A percentile compares a stretch with the other conserved stretches of the same genome.
Evolutionary conservation across 352 stramenopile species (phyloP).

Genomic region (Phytophthora megakarya): DNA sequence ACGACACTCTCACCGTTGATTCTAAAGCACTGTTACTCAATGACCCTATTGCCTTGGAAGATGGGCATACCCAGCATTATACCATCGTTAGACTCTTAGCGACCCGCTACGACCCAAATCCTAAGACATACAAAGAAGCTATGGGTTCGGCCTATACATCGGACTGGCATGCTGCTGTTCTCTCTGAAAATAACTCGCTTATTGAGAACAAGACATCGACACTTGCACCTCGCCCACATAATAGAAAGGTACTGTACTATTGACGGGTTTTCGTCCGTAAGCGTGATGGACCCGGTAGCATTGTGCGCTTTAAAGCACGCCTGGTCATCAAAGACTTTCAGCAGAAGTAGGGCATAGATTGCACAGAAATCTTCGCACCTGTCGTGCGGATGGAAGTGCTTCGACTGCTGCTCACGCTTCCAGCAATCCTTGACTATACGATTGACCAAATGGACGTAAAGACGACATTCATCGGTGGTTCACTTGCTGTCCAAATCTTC

Average conservation of each 20-base stretch:
- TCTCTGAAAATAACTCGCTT: too few species aligned
- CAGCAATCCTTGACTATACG: conserved; percentile 7
- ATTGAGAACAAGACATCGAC: background rate
- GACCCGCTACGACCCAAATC: too few species aligned
- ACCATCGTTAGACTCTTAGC: conserved; percentile 1
- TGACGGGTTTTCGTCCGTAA: conserved; percentile 1
- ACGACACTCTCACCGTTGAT: background rate
- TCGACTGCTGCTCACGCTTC: conserved; percentile 4
- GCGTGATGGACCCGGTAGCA: background rate
- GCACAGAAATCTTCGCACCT: conserved; percentile 3
- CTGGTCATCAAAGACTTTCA: background rate
- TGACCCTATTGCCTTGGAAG: conserved; percentile 1
- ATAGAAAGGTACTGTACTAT: background rate
- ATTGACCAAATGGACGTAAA: conserved; percentile 11
- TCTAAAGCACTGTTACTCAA: background rate
- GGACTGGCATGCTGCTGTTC: background rate
- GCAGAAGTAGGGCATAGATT: conserved; percentile 2
- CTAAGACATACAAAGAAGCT: background rate
- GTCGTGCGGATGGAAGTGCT: conserved; percentile 12
- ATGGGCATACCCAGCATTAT: background rate
- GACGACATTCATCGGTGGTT: conserved; percentile 2
- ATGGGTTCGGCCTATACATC: background rate
- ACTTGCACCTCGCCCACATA: background rate
- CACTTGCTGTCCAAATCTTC: conserved; percentile 1
- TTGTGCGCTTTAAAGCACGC: conserved; percentile 8